phyloP scores from a whole-genome alignment of 768 basidiomycete genomes.

The Phlebiopsis gigantea region DNA sequence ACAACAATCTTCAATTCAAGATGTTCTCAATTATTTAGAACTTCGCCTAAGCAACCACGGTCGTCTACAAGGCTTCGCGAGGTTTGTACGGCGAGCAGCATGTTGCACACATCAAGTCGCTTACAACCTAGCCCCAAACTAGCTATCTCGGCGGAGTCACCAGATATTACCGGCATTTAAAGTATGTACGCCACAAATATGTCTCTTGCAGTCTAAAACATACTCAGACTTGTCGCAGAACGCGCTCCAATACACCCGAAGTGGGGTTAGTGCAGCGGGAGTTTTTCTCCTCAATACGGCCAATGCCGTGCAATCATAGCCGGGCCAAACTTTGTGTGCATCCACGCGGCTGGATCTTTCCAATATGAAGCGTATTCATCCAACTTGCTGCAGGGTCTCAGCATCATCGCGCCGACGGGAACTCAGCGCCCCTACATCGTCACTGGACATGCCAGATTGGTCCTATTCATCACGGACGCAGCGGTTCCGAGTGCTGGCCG shows the following conservation, averaged over 20 bases:
- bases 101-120: not conserved
- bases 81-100: not conserved
- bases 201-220: not conserved
- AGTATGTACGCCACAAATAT: not conserved
- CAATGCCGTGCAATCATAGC: not conserved
- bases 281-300: not conserved
- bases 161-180: not conserved
- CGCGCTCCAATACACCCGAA: not conserved
- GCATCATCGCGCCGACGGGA: not conserved
- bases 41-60: not conserved
- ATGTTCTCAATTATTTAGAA: not conserved
- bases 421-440: not conserved
- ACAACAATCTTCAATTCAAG: not conserved
- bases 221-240: not conserved
- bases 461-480: not conserved
- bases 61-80: not conserved
- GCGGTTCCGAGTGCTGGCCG: not conserved
- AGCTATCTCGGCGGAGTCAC: not conserved
- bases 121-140: not conserved
- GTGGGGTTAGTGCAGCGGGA: not conserved
- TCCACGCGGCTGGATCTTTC: not conserved
- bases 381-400: not conserved
- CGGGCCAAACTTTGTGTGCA: not conserved
- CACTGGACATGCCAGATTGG: not conserved
- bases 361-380: not conserved